Conservation (phyloP, 2,329 filamentous ascomycete species). For the Cladosporium cucumerinum region DNA sequence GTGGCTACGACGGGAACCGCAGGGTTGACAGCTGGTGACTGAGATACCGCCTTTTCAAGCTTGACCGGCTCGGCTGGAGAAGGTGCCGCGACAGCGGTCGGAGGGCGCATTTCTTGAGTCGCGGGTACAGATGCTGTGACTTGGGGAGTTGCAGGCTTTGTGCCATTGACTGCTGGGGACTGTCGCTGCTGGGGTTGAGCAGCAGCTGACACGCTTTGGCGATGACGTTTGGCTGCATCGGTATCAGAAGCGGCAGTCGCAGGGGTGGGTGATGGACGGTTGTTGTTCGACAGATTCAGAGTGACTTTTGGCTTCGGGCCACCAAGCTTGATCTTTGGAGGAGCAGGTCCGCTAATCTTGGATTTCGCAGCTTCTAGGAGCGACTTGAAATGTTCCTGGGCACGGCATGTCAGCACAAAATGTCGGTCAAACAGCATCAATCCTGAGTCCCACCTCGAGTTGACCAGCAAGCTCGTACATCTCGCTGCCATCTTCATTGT, state of each 20-base stretch:
- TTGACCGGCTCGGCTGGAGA: conserved; percentile 38
- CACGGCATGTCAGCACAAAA: conserved; percentile 13
- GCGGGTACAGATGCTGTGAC: conserved; percentile 20
- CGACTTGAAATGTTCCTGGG: conserved; percentile 64
- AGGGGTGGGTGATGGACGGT: conserved; percentile 37
- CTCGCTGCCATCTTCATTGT: conserved; percentile 88
- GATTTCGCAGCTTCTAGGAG: conserved; percentile 69
- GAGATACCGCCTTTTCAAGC: conserved; percentile 35
- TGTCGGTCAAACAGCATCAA: not conserved
- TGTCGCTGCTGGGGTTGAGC: conserved; percentile 40
- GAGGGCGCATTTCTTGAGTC: conserved; percentile 34
- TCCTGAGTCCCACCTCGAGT: conserved; percentile 62
- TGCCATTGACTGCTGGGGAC: conserved; percentile 27
- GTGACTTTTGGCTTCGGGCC: conserved; percentile 41
- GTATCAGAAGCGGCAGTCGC: conserved; percentile 53
- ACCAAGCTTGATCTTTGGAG: conserved; percentile 71
- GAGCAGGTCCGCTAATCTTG: conserved; percentile 66
- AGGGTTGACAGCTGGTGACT: conserved; percentile 44
- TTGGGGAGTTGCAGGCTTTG: conserved; percentile 33
- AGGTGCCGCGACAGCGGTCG: conserved; percentile 32
- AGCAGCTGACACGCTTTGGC: conserved; percentile 50
- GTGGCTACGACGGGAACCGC: conserved; percentile 24
- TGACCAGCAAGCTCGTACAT: conserved; percentile 75
- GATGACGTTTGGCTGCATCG: conserved; percentile 53
- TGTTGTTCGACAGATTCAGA: conserved; percentile 35